Evolutionary conservation across 2,329 filamentous ascomycete species (phyloP), one percentile per base, ranked within the genome.

Genomic region (Lecanicillium sp.): DNA sequence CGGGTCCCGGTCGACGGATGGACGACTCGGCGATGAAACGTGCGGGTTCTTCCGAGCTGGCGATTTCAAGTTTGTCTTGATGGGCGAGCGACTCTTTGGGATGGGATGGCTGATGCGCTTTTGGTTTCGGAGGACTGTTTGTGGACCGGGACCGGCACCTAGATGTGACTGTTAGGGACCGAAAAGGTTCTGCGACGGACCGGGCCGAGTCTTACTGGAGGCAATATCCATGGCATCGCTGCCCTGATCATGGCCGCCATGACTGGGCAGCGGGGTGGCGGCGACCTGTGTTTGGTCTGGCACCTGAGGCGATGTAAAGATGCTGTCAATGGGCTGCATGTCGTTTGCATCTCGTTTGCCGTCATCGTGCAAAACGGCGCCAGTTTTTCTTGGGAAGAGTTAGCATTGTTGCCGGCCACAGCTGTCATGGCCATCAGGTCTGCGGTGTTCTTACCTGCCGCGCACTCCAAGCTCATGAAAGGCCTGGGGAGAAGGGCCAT

Each of bases 311-410:
- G 89, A 95, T 8, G 89, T 95, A 60, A 95, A 95, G 48, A 96
- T 78, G 48, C 78, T 78, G 27, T 90, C 85, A 42, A 95, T 74
- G 27, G 85, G 83, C 57, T 95, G 87, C 68, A 98, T 80, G 59
- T 90, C 92, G 70, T 95, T 71, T 58, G 94, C 88, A 63, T 96
- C 90, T 63, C 87, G 83, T 44, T 80, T 69, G 37, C 86, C 86
- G 40, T 70, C 78, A 53, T 95, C 86, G 52, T 79, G 77, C 22
- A 96, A 63, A 1, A 79, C 83, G 18, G 94, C 75, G 32, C 92
- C 92, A 1, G 92, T 98, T 73, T 94, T 94, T 50, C 90, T 95
- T 48, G 15, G 22, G 35, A 34, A 25, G 32, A 4, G 36, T 45
- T 40, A 47, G 47, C 25, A 2, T 5, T 17, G n/a, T 14, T 7